Conservation (phyloP, 768 basidiomycete genomes). For the Rhodosporidiobolus odoratus region DNA sequence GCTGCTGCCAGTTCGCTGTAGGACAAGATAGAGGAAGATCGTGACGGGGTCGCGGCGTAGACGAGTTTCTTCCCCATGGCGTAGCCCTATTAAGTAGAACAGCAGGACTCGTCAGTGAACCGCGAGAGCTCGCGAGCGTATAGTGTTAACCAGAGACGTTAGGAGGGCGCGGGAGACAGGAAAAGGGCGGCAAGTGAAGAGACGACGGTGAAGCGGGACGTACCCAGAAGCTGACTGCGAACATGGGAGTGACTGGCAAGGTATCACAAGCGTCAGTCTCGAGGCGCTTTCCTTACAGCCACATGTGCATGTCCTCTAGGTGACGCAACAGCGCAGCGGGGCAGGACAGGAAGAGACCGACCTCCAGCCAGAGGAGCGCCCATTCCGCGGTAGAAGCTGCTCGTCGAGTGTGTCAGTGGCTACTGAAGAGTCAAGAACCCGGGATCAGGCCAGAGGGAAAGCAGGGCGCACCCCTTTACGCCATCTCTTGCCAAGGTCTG, state of each 20-base stretch:
- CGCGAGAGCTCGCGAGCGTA: no score
- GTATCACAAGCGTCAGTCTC: background rate
- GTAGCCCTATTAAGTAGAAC: slow-evolving; percentile 61
- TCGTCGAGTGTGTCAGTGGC: background rate
- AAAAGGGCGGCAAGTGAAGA: background rate
- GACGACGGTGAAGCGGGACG: slow-evolving; percentile 36
- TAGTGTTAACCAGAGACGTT: no score
- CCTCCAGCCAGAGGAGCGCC: slow-evolving; percentile 37
- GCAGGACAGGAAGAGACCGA: background rate
- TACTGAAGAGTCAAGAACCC: background rate
- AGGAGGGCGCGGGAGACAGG: background rate
- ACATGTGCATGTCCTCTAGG: background rate
- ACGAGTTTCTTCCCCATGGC: slow-evolving; percentile 87
- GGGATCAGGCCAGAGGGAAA: background rate
- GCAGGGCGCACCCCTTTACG: slow-evolving; percentile 62
- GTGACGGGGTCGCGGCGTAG: slow-evolving; percentile 68
- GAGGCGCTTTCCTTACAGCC: no score
- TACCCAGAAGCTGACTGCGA: slow-evolving; percentile 97
- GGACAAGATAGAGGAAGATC: slow-evolving; percentile 60
- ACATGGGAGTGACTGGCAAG: slow-evolving; percentile 93
- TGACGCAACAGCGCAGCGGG: background rate
- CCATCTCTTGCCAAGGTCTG: slow-evolving; percentile 90
- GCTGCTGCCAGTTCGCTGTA: slow-evolving; percentile 78
- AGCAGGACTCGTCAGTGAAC: background rate
- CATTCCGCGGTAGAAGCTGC: slow-evolving; percentile 72